phyloP scores from a whole-genome alignment of 2,329 filamentous ascomycete genomes.

The Penicillium brevicompactum region DNA sequence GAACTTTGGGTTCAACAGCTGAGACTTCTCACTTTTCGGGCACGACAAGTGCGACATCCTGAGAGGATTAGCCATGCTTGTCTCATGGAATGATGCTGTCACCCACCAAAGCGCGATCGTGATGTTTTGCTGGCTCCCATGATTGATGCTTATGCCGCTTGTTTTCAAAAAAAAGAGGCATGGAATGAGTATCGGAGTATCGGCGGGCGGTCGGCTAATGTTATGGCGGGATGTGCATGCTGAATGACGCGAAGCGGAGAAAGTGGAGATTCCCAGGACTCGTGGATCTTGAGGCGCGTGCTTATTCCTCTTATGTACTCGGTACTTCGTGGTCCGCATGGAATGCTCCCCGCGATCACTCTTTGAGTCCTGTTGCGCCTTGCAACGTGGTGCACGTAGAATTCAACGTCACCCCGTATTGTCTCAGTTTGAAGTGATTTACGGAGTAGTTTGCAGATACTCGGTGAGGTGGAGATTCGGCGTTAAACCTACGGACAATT shows the following conservation, averaged over 20 bases:
- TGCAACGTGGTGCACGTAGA: no score
- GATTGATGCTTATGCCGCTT: background rate
- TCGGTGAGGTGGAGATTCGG: no score
- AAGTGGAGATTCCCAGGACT: background rate
- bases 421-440: no score
- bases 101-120: constrained; percentile 24
- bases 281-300: no score
- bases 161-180: background rate
- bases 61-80: background rate
- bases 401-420: no score
- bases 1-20: background rate
- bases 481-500: no score
- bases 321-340: no score
- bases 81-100: background rate
- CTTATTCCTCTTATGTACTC: no score
- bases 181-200: background rate
- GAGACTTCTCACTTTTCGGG: constrained; percentile 22
- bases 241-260: constrained; percentile 1
- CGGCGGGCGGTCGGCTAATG: constrained; percentile 2
- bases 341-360: no score
- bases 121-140: constrained; percentile 15
- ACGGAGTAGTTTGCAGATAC: no score
- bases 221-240: constrained; percentile 1
- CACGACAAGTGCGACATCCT: constrained; percentile 25
- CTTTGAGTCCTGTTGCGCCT: no score